Evolutionary conservation across 805 yeast genomes (phyloP), one percentile per base, ranked within the genome.

Genomic region (Lipomyces sp.): DNA sequence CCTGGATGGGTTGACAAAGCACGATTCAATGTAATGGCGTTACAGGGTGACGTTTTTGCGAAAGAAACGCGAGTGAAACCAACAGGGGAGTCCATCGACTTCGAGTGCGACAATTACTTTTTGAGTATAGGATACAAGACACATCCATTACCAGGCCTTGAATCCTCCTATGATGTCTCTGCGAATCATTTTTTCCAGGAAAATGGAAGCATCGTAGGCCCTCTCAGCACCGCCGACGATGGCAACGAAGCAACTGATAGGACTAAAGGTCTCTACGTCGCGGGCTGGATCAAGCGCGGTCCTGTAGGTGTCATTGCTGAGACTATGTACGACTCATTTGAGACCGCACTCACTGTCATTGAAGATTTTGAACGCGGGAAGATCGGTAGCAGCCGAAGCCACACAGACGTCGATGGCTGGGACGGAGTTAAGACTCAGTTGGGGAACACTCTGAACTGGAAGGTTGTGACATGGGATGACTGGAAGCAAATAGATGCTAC

Each of bases 241-340:
- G 49, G 29, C 16, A 16, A 21, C 13, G 41, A 22, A 1, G 39
- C 14, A 4, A 19, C 14, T 14, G 43, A 35, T 33, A 22, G 7
- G 29, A 60, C 65, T 26, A 70, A 64, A 1, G 84, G 87, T 0
- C 69, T 87, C 51, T 91, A 89, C 61, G 82, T 86, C 2, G 73
- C 89, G 7, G 98, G 98, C 0, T 93, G 98, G 98, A 82, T 89
- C 41, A 80, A 84, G 49, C 81, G 78, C 45, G 95, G 95, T 0
- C 85, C 95, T 6, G 77, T 77, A 26, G 98, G 98, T 1, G 95
- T 88, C 2, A 93, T 93, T 58, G 95, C 95, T 16, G 76, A 86
- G 13, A 88, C 98, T 0, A 86, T 91, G 84, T 77, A 83, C 76
- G 89, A 85, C 52, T 80, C 96, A 0, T 83, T 83, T 56, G 77